Base-by-base conservation (phyloP, 345 rosid species). In the Odontarrhena argentea region DNA sequence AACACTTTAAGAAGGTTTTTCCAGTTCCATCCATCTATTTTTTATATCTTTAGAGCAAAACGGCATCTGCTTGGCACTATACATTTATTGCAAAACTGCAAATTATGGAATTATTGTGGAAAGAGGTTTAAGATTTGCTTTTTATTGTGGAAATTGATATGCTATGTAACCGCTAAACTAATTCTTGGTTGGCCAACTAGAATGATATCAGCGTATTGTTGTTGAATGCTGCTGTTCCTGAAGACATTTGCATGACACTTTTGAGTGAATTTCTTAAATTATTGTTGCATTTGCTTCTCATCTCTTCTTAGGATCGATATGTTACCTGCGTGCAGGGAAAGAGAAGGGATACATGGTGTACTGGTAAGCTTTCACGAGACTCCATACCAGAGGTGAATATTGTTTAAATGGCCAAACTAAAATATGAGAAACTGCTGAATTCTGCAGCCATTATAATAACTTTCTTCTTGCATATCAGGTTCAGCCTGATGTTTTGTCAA, bases 301-400 rank as follows among this genome's bases (percentile, higher is more conserved):
- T 51, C 60, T n/a, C 64, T 48, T 43, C 43, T 60, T 48, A 55
- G 56, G 45, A 60, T 69, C 67, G 74, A 67, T 67, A 24, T 38
- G 8, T 56, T 70, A 37, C 51, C 69, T 55, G 38, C 60, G 67
- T 62, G 60, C 77, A 92, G 96, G 86, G 73, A 54, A 89, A 85
- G 82, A 84, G 98, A 73, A 91, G 98, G 55, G 96, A 86, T 18
- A 92, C 98, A 49, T 92, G 98, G 98, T 86, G 96, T 81, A 83
- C 85, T 8, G 75, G 96, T 26, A 82, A 83, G 25, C 81, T 89
- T 69, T 77, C 84, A 51, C 63, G 80, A 25, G 88, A 79, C 77
- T 74, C 77, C 69, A 63, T 67, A 50, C 63, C 55, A 61, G 73
- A 74, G 77, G 77, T 74, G 43, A 67, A 46, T 62, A 32, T 24